phyloP scores from a whole-genome alignment of 208 protist genomes.

The Phytomonas sp. region DNA sequence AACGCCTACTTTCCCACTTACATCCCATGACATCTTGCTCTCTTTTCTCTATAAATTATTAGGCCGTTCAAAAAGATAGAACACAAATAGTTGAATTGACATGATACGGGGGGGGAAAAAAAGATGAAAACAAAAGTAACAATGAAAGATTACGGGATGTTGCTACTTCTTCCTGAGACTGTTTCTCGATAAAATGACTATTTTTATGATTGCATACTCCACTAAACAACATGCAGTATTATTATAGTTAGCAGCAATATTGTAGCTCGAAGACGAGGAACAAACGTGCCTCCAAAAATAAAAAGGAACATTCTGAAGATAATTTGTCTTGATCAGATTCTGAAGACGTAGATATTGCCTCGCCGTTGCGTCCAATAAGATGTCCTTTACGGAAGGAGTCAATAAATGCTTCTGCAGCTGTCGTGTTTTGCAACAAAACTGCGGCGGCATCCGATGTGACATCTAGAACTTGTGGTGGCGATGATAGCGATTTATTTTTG shows the following conservation, averaged over 20 bases:
- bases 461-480: background rate
- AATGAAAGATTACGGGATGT: background rate
- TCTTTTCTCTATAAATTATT: background rate
- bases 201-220: background rate
- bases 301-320: background rate
- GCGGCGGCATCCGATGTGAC: background rate
- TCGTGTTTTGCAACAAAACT: background rate
- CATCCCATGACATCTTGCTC: conserved; percentile 36
- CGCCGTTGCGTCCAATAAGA: background rate
- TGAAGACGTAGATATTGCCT: background rate
- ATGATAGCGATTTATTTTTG: background rate
- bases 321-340: background rate
- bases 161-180: background rate
- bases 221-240: background rate
- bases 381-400: background rate
- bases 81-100: background rate
- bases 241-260: background rate
- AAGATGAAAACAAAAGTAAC: background rate
- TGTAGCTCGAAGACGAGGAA: background rate
- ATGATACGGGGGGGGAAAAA: background rate
- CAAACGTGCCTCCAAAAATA: background rate
- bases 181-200: background rate
- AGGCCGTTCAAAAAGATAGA: background rate
- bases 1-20: conserved; percentile 53
- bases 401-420: background rate